Percentiles rank a stretch among this genome's conserved stretches.
These are phyloP conservation scores for Capronia epimyces DNA, from an alignment of 2,329 filamentous ascomycete genomes.

Conservation along the genomic window DNA sequence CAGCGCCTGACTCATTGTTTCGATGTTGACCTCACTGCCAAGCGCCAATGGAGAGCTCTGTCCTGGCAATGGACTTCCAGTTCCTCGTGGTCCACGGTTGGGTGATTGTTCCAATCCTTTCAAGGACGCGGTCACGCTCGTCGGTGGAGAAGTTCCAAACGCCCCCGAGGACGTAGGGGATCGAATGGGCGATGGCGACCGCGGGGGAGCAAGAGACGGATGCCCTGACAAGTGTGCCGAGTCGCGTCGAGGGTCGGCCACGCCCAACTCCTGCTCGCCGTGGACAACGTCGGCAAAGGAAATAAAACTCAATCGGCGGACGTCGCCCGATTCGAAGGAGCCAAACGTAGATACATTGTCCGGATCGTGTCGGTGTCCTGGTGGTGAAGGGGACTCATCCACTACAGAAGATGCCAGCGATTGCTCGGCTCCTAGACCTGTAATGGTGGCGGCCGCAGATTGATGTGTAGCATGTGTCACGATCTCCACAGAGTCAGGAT, in stretches of 20 bases:
- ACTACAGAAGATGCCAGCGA: slow-evolving; percentile 34
- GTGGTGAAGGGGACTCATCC: slow-evolving; percentile 50
- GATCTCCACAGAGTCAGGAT: slow-evolving; percentile 88
- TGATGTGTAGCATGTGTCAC: slow-evolving; percentile 81
- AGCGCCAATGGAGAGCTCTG: slow-evolving; percentile 49
- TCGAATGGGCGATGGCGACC: slow-evolving; percentile 73
- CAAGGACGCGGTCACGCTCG: slow-evolving; percentile 68
- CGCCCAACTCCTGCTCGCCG: slow-evolving; percentile 47
- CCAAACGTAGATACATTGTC: slow-evolving; percentile 71
- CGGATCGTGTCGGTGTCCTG: slow-evolving; percentile 41
- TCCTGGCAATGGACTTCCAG: slow-evolving; percentile 57
- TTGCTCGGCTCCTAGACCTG: slow-evolving; percentile 42
- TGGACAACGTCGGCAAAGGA: slow-evolving; percentile 95
- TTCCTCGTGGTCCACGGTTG: slow-evolving; percentile 47
- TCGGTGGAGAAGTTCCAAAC: slow-evolving; percentile 64
- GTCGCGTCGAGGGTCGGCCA: slow-evolving; percentile 48
- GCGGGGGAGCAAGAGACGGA: slow-evolving; percentile 32
- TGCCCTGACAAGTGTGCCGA: slow-evolving; percentile 52
- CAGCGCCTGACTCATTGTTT: slow-evolving; percentile 89
- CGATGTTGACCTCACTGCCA: slow-evolving; percentile 72
- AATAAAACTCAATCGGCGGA: slow-evolving; percentile 85
- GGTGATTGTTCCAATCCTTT: slow-evolving; percentile 70
- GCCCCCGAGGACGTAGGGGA: slow-evolving; percentile 72
- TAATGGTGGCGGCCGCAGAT: slow-evolving; percentile 65
- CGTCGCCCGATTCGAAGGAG: slow-evolving; percentile 68